Evolutionary conservation across 129 eudicot species (phyloP), one percentile per base, ranked within the genome.

Genomic region (Gnaphalium uliginosum): DNA sequence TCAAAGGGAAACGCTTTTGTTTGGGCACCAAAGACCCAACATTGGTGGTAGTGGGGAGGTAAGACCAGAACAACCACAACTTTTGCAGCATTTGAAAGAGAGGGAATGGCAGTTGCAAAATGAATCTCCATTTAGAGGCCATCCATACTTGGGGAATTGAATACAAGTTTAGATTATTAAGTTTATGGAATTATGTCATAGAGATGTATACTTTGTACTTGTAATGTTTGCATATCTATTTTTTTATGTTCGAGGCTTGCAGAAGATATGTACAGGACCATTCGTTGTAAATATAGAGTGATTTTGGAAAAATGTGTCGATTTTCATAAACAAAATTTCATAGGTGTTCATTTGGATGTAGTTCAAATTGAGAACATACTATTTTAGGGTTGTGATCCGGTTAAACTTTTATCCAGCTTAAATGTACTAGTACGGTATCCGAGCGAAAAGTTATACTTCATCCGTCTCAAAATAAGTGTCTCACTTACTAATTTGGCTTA

Each of bases 1-100:
- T 29, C 73, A 66, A 9, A 85, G 79, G 78, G 89, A 86, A 13
- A 82, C 76, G 41, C 69, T 27, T 8, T 76, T 85, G 66, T 73
- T 71, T 81, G 86, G 82, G n/a, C 80, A 84, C 74, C 87, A 83
- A 71, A 83, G 87, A 71, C 76, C 85, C 18, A 86, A 67, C 54
- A 76, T 86, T 3, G 54, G 51, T 11, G 83, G 72, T 53, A 82
- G 84, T 41, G 67, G 75, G 37, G 92, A 82, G 69, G 1, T 79
- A 35, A 67, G 84, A 56, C 71, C 80, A 17, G 89, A 84, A 66
- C 91, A 85, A 69, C 86, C 82, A 39, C 81, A 83, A 53, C 87
- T 75, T 70, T 65, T 89, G 85, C 96, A 85, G 58, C 87, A 87
- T 62, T 89, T 92, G 41, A 92, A 92, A 71, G 90, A 92, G 57